These are phyloP conservation scores for Rhododendron ovatum DNA, from an alignment of 148 eudicot genomes.

Conservation along the genomic window DNA sequence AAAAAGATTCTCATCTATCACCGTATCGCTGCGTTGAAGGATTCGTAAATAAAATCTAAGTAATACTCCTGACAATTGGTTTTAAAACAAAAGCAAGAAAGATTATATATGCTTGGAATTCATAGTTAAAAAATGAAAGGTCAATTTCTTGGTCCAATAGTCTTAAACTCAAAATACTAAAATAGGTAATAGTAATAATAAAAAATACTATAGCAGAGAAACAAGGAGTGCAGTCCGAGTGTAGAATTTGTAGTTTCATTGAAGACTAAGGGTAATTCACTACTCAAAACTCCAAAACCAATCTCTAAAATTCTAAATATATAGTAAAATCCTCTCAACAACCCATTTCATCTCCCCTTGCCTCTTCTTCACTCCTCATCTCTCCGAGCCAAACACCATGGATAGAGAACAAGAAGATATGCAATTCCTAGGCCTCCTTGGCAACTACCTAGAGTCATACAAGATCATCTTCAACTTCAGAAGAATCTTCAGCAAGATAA, in stretches of 20 bases:
- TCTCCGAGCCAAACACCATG: conserved; percentile 5
- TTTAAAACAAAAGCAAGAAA: too few relatives aligned
- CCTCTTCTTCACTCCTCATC: background rate
- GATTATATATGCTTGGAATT: too few relatives aligned
- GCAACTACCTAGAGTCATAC: conserved; percentile 13
- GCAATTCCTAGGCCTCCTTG: conserved; percentile 26
- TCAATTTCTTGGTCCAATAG: too few relatives aligned
- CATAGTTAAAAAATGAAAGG: too few relatives aligned
- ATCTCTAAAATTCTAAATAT: background rate
- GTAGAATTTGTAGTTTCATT: background rate
- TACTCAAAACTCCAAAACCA: background rate
- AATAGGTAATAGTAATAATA: too few relatives aligned
- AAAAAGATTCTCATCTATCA: too few relatives aligned
- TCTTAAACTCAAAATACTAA: too few relatives aligned
- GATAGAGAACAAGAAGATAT: conserved; percentile 32
- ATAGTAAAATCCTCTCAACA: background rate
- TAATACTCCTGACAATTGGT: too few relatives aligned
- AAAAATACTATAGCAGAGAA: too few relatives aligned
- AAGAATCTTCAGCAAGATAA: conserved; percentile 21
- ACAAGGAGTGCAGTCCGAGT: background rate
- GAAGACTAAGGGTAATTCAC: background rate
- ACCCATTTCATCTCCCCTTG: background rate
- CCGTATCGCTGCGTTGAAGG: too few relatives aligned
- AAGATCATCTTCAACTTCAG: conserved; percentile 19
- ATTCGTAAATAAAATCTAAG: too few relatives aligned